Conservation (phyloP, 139 green algal genomes). For the Protoeuglena noctilucae region DNA sequence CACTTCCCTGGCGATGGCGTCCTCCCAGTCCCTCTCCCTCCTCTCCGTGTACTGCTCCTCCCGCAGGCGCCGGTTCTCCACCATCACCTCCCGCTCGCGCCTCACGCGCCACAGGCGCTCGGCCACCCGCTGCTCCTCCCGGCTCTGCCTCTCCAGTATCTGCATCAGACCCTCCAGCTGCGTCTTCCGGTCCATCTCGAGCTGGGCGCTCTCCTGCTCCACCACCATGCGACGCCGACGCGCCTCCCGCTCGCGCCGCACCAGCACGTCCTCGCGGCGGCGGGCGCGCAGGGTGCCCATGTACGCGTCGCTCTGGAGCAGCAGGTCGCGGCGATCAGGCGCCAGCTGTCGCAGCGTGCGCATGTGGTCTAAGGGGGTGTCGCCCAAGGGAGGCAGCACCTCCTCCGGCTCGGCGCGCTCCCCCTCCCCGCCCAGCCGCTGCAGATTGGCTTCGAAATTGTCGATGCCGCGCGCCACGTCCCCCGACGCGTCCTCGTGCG, state of each 20-base stretch:
- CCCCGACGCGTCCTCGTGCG: constrained; percentile 16
- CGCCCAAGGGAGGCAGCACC: constrained; percentile 3
- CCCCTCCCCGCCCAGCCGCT: constrained; percentile 25
- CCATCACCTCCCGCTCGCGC: constrained; percentile 38
- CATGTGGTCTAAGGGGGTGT: constrained; percentile 28
- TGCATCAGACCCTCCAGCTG: constrained; percentile 27
- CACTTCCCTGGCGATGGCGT: not conserved
- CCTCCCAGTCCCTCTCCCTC: constrained; percentile 23
- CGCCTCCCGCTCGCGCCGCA: constrained; percentile 32
- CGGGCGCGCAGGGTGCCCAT: constrained; percentile 26
- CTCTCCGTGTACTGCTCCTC: constrained; percentile 44
- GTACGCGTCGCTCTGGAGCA: constrained; percentile 31
- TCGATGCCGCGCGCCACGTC: constrained; percentile 42
- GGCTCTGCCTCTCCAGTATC: constrained; percentile 22
- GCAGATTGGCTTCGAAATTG: constrained; percentile 55
- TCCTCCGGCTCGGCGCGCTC: constrained; percentile 5
- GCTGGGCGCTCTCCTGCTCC: constrained; percentile 26
- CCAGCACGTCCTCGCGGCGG: constrained; percentile 27
- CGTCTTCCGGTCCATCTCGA: constrained; percentile 17
- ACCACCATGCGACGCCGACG: constrained; percentile 22
- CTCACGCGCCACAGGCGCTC: constrained; percentile 28
- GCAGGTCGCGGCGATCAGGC: constrained; percentile 17
- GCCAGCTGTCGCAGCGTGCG: constrained; percentile 23
- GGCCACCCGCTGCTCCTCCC: constrained; percentile 33
- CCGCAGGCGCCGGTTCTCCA: constrained; percentile 32